Evolutionary conservation across 129 eudicot genomes (phyloP).

Genomic region (Saposhnikovia divaricata): DNA sequence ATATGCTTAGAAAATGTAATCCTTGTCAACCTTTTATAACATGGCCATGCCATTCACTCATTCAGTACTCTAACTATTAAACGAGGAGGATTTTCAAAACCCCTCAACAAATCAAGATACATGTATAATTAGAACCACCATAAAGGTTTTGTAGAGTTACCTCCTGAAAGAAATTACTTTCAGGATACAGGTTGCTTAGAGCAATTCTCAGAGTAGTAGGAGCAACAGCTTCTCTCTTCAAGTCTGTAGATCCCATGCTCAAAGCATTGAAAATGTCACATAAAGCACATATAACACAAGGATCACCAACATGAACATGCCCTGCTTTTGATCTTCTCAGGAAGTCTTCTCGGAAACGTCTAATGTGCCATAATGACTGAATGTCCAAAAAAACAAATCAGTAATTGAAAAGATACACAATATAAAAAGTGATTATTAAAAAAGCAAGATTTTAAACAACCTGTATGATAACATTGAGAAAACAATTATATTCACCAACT

Average conservation of each 20-base stretch:
- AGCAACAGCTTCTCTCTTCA: slow-evolving; percentile 69
- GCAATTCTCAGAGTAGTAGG: slow-evolving; percentile 85
- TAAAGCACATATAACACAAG: slow-evolving; percentile 91
- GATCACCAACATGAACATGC: slow-evolving; percentile 92
- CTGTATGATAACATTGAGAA: slow-evolving; percentile 95
- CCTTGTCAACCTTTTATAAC: not conserved
- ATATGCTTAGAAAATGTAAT: not conserved
- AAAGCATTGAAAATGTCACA: slow-evolving; percentile 65
- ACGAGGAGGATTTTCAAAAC: not conserved
- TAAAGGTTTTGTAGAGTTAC: slow-evolving; percentile 24
- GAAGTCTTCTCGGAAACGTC: slow-evolving; percentile 81
- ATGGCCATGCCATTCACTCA: not conserved
- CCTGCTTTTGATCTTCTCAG: slow-evolving; percentile 50
- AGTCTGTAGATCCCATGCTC: slow-evolving; percentile 48
- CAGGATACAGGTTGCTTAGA: slow-evolving; percentile 92
- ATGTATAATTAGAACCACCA: not conserved
- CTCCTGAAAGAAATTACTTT: slow-evolving; percentile 93
- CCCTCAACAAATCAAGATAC: not conserved
- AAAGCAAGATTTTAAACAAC: slow-evolving; percentile 18
- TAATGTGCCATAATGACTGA: slow-evolving; percentile 89
- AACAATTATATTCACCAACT: slow-evolving; percentile 98
- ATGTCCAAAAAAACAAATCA: not conserved
- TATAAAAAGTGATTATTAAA: not conserved
- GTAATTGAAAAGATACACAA: not conserved
- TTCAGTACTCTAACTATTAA: not conserved